Percentiles rank a stretch among this genome's conserved stretches.
Evolutionary conservation across 345 rosid species (phyloP).

Genomic region (Lumnitzera littorea): DNA sequence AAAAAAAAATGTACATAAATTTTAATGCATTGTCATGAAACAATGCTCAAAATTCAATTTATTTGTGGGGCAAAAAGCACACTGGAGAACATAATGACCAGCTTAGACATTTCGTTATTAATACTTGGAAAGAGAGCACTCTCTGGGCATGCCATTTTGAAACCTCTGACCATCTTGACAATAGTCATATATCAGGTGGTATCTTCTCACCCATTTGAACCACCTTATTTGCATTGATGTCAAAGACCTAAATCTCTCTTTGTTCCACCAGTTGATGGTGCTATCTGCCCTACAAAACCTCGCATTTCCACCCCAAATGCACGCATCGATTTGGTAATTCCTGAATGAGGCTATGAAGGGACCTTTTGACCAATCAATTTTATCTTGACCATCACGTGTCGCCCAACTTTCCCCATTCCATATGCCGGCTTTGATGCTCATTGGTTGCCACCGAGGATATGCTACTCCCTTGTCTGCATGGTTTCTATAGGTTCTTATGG

Average conservation of each 20-base stretch:
- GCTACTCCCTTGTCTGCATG: conserved; percentile 66
- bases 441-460: conserved; percentile 70
- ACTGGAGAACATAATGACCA: neutral
- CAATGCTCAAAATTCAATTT: neutral
- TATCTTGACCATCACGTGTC: conserved; percentile 68
- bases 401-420: conserved; percentile 96
- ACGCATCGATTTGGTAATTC: conserved; percentile 57
- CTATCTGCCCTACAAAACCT: conserved; percentile 51
- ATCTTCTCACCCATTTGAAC: conserved; percentile 77
- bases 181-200: conserved; percentile 73
- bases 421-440: conserved; percentile 55
- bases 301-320: conserved; percentile 59
- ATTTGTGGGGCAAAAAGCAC: neutral
- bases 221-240: conserved; percentile 51
- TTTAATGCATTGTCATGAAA: no score
- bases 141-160: conserved; percentile 54
- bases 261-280: conserved; percentile 71
- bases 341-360: conserved; percentile 69
- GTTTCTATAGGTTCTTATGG: conserved; percentile 69
- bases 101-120: neutral
- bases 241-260: conserved; percentile 29
- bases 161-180: conserved; percentile 67
- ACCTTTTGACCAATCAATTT: conserved; percentile 66
- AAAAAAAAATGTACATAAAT: no score
- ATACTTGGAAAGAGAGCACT: conserved; percentile 71